These are phyloP conservation scores for Xylaria digitata DNA, from an alignment of 2,329 filamentous ascomycete species.

Conservation along the genomic window DNA sequence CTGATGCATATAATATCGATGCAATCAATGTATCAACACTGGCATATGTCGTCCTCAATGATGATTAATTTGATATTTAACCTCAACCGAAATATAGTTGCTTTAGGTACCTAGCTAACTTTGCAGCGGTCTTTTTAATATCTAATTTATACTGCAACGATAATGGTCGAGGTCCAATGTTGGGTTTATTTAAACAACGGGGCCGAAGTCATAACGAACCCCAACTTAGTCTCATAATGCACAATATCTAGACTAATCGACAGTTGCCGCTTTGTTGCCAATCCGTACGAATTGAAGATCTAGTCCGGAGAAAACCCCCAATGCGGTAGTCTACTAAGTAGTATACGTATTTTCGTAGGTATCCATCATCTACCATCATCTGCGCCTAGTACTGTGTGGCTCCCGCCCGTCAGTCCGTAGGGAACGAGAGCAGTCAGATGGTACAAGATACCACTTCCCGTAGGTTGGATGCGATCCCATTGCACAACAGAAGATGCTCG, in stretches of 20 bases:
- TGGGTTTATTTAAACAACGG: background rate
- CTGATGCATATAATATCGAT: constrained; percentile 11
- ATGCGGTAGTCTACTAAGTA: no score
- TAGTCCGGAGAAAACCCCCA: background rate
- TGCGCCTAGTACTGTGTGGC: background rate
- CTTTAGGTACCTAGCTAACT: background rate
- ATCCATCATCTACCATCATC: background rate
- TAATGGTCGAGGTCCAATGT: no score
- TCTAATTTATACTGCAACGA: background rate
- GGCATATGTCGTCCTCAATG: background rate
- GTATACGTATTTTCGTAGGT: background rate
- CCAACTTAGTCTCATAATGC: no score
- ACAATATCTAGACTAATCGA: no score
- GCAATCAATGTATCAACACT: background rate
- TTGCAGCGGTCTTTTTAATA: background rate
- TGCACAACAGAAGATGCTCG: background rate
- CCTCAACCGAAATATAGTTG: background rate
- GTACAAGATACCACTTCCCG: constrained; percentile 5
- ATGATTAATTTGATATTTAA: background rate
- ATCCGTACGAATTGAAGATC: background rate
- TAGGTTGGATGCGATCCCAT: background rate
- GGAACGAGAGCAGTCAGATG: background rate
- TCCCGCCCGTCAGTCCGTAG: no score
- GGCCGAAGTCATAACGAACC: background rate
- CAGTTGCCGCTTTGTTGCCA: background rate